phyloP scores from a whole-genome alignment of 73 alveolate species.

The Tetrahymena thermophila region DNA sequence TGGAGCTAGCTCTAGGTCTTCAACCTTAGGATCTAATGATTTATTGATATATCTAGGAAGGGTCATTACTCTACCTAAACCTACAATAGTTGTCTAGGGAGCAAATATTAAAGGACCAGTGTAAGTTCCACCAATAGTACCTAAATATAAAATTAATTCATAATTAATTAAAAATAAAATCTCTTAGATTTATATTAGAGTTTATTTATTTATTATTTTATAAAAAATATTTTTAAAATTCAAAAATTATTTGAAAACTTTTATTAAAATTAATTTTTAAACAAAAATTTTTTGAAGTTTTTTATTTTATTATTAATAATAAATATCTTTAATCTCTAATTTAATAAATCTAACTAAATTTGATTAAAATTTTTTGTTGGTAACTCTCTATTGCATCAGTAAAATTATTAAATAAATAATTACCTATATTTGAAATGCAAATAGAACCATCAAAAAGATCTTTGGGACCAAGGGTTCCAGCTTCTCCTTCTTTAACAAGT shows the following conservation, averaged over 20 bases:
- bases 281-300: no score
- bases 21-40: slow-evolving; percentile 3
- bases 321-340: no score
- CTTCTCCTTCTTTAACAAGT: slow-evolving; percentile 53
- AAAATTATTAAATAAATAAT: neutral
- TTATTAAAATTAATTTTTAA: no score
- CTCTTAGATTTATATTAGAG: neutral
- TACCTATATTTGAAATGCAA: slow-evolving; percentile 76
- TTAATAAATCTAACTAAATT: no score
- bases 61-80: slow-evolving; percentile 71
- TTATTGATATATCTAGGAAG: slow-evolving; percentile 28
- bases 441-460: slow-evolving; percentile 77
- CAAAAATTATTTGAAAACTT: no score
- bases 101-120: slow-evolving; percentile 73
- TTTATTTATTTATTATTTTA: no score
- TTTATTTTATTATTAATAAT: no score
- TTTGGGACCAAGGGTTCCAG: slow-evolving; percentile 52
- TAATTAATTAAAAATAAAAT: neutral
- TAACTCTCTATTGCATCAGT: no score
- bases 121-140: slow-evolving; percentile 81
- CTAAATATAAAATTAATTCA: neutral
- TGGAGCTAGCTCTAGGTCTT: slow-evolving; percentile 24
- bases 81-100: slow-evolving; percentile 76
- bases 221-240: no score
- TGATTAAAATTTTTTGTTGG: no score